These are phyloP conservation scores for Pharus latifolius DNA, from an alignment of 176 grass and related monocot genomes.

Conservation along the genomic window DNA sequence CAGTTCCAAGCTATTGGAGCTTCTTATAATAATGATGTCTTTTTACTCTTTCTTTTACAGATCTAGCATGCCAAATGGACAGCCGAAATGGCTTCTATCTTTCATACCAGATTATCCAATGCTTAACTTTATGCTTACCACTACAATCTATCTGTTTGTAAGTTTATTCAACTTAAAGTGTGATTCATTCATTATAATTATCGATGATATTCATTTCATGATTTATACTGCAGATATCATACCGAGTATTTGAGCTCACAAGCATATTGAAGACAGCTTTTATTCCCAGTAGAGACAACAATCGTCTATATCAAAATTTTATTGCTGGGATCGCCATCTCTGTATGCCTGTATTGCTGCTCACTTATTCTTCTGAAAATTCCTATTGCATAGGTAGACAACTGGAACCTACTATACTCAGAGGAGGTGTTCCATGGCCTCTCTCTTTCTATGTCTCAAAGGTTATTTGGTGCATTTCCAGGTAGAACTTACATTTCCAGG, in stretches of 20 bases:
- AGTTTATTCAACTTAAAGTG: conserved; percentile 1
- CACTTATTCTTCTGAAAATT: conserved; percentile 75
- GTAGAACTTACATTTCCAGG: neutral
- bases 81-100: conserved; percentile 78
- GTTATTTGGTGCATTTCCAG: neutral
- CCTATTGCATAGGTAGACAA: conserved; percentile 55
- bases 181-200: neutral
- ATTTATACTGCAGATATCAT: conserved; percentile 55
- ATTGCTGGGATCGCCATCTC: conserved; percentile 54
- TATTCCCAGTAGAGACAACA: conserved; percentile 73
- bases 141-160: conserved; percentile 76
- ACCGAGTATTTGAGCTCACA: conserved; percentile 60
- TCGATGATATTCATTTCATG: conserved; percentile 3
- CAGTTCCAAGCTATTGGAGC: neutral
- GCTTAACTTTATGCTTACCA: conserved; percentile 98
- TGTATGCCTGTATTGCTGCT: conserved; percentile 58
- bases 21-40: neutral
- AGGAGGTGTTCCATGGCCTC: neutral
- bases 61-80: conserved; percentile 79
- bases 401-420: neutral
- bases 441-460: neutral
- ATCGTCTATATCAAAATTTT: conserved; percentile 71
- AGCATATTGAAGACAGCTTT: conserved; percentile 48
- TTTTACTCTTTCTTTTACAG: conserved; percentile 34
- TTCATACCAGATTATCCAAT: conserved; percentile 83